A percentile compares a stretch with the other conserved stretches of the same genome.
phyloP scores from a whole-genome alignment of 106 monocot genomes.

The Hemerocallis citrina region DNA sequence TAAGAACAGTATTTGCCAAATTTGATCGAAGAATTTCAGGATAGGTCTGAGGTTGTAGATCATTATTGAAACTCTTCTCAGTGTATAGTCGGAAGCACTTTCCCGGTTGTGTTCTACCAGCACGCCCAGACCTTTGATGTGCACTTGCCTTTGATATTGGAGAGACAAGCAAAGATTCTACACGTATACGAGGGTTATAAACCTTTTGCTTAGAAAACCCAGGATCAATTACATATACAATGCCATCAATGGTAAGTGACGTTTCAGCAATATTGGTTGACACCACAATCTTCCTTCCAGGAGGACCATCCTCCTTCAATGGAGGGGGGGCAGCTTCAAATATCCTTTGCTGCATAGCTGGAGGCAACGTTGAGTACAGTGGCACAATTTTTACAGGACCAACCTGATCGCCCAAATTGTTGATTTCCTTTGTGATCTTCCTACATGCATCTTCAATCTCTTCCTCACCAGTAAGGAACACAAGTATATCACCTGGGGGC shows the following conservation, averaged over 20 bases:
- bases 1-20: conserved; percentile 57
- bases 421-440: conserved; percentile 55
- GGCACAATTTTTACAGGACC: conserved; percentile 65
- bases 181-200: conserved; percentile 61
- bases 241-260: conserved; percentile 78
- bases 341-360: conserved; percentile 68
- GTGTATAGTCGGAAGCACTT: conserved; percentile 83
- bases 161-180: conserved; percentile 64
- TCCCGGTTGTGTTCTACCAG: conserved; percentile 76
- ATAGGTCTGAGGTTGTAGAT: conserved; percentile 57
- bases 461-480: conserved; percentile 69
- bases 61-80: conserved; percentile 52
- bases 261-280: conserved; percentile 85
- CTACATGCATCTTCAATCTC: conserved; percentile 72
- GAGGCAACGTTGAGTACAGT: conserved; percentile 60
- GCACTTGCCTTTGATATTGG: conserved; percentile 82
- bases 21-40: conserved; percentile 81
- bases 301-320: conserved; percentile 39
- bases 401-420: conserved; percentile 68
- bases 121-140: conserved; percentile 74
- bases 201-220: conserved; percentile 81
- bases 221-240: conserved; percentile 80
- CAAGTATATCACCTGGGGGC: conserved; percentile 61
- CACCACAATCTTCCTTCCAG: conserved; percentile 76
- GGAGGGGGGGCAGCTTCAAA: conserved; percentile 66